phyloP scores from a whole-genome alignment of 306 rosid species.

The Mucuna pruriens region DNA sequence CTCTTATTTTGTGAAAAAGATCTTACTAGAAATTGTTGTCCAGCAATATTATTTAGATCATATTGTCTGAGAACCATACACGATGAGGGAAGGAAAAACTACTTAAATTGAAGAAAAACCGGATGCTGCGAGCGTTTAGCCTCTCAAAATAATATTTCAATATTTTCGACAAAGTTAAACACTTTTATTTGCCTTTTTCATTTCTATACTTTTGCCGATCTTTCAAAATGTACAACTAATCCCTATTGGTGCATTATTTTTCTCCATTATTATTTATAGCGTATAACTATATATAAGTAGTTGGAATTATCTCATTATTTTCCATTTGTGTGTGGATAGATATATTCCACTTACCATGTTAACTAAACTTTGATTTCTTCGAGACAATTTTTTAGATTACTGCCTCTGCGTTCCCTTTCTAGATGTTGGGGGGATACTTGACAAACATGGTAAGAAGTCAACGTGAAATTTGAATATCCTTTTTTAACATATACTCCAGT shows the following conservation, averaged over 20 bases:
- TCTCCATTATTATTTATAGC: neutral
- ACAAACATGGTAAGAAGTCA: no score
- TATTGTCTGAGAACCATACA: neutral
- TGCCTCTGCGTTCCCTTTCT: no score
- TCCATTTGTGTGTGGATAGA: conserved; percentile 13
- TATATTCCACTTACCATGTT: conserved; percentile 17
- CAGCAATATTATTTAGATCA: neutral
- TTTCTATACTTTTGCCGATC: neutral
- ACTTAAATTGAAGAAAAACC: neutral
- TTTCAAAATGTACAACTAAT: neutral
- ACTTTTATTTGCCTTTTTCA: conserved; percentile 2
- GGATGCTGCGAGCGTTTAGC: neutral
- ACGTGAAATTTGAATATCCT: no score
- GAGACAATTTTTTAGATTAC: no score
- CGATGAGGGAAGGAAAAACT: neutral
- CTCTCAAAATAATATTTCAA: no score
- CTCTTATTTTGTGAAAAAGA: no score
- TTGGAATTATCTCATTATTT: conserved; percentile 23
- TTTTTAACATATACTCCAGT: no score
- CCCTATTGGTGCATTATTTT: neutral
- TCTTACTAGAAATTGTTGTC: neutral
- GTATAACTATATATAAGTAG: neutral
- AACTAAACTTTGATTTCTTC: conserved; percentile 35
- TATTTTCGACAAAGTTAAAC: neutral
- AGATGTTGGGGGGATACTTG: no score